Conservation (phyloP, 179 eudicot genomes). For the Heliamphora pulchella region DNA sequence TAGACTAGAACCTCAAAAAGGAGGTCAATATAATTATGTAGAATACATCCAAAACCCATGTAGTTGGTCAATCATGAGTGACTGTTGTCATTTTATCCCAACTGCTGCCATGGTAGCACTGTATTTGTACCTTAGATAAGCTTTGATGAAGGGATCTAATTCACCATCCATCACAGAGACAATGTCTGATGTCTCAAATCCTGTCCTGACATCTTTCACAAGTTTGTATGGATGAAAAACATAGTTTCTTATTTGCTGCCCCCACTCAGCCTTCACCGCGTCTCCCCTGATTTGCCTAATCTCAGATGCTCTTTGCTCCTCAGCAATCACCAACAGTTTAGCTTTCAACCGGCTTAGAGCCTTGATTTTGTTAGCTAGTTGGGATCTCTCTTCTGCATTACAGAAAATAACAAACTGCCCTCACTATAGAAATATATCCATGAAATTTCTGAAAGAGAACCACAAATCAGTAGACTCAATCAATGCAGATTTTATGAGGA, state of each 20-base stretch:
- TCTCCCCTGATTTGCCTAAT: constrained; percentile 95
- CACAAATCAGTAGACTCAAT: neutral
- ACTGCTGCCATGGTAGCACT: constrained; percentile 26
- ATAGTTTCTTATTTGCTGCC: constrained; percentile 91
- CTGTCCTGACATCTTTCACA: constrained; percentile 89
- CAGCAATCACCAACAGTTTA: constrained; percentile 84
- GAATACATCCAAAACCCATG: neutral
- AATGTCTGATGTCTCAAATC: constrained; percentile 69
- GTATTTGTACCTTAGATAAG: constrained; percentile 76
- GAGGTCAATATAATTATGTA: neutral
- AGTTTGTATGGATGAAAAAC: constrained; percentile 98
- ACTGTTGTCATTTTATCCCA: constrained; percentile 10
- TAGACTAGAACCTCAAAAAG: no score
- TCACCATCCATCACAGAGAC: constrained; percentile 96
- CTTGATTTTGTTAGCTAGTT: constrained; percentile 78
- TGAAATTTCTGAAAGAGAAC: neutral
- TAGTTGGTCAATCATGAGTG: neutral
- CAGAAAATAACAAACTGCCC: neutral
- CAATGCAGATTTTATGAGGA: neutral
- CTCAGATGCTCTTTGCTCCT: constrained; percentile 90
- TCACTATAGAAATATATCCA: neutral
- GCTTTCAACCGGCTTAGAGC: constrained; percentile 89
- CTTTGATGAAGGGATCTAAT: constrained; percentile 75
- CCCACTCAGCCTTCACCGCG: constrained; percentile 97
- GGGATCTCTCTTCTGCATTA: constrained; percentile 80